Evolutionary conservation across 306 rosid genomes (phyloP).

Genomic region (Rosa multiflora): DNA sequence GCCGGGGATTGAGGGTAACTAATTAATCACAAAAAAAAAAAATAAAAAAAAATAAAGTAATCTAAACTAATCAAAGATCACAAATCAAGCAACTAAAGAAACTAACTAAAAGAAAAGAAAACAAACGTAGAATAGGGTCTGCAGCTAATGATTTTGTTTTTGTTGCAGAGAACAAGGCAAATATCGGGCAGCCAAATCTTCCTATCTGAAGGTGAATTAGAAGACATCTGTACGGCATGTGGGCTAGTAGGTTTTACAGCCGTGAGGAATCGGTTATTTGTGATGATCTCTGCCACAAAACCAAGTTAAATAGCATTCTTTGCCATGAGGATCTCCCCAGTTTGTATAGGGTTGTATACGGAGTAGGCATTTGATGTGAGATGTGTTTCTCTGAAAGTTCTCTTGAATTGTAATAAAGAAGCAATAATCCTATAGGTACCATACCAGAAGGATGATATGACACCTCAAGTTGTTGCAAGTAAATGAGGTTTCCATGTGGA

Average conservation of each 20-base stretch:
- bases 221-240: constrained; percentile 75
- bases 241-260: constrained; percentile 62
- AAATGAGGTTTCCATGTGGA: neutral
- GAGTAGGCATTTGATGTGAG: constrained; percentile 5
- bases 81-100: too few species aligned
- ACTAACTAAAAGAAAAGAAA: too few species aligned
- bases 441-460: neutral
- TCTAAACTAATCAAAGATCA: too few species aligned
- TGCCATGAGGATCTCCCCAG: neutral
- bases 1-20: too few species aligned
- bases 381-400: neutral
- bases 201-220: constrained; percentile 68
- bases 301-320: constrained; percentile 43
- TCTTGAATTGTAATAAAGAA: neutral
- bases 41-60: too few species aligned
- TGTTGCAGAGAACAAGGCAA: constrained; percentile 46
- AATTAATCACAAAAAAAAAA: too few species aligned
- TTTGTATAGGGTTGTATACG: neutral
- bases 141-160: constrained; percentile 17
- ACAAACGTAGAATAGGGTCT: too few species aligned
- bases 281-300: constrained; percentile 81
- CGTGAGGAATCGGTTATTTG: constrained; percentile 65
- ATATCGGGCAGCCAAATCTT: constrained; percentile 47
- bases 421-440: neutral
- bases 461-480: neutral